Evolutionary conservation across 1,284 basidiomycete genomes (phyloP), one percentile per base, ranked within the genome.

Genomic region (Marasmius tenuissimus): DNA sequence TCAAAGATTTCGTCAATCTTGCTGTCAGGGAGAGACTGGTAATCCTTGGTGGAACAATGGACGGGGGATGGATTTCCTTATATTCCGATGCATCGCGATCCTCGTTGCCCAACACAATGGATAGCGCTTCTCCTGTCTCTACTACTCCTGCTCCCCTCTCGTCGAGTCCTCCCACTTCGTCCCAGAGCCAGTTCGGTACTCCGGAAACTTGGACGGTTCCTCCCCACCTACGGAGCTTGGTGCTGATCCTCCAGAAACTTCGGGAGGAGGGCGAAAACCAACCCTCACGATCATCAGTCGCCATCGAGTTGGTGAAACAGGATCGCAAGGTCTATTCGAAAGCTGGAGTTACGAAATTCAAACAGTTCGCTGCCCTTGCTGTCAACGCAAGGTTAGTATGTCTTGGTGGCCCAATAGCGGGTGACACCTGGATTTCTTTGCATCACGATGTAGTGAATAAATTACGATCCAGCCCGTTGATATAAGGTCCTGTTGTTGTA

Each of bases 351-450:
- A 63, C 69, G 1, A 76, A 66, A 45, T 86, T 86, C 66, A 76
- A 72, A 52, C 71, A 81, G 35, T 87, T 84, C 63, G 66, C 73
- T 9, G 68, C 69, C 12, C 62, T 81, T 33, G 86, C 86, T 12
- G 75, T 80, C 65, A 67, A 77, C 53, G 70, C 68, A 5, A 79
- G 78, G 2, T 67, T 88, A 12, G 69, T 88, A 34, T 71, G 73
- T n/a, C 71, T 84, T 6, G 84, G 85, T 14, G 83, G 82, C n/a
- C n/a, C n/a, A 4, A 63, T 12, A 35, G 70, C 72, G 1, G 75
- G 70, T 0, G 66, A 70, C 3, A 75, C 78, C 11, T 87, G 85
- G 84, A 82, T 87, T 52, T 67, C 73, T 1, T 67, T 87, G 48
- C 73, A 72, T 22, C 71, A 75, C 38, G 66, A 72, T 50, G 78